These are phyloP conservation scores for Candida smagusa DNA, from an alignment of 1,139 yeast species.

Conservation along the genomic window DNA sequence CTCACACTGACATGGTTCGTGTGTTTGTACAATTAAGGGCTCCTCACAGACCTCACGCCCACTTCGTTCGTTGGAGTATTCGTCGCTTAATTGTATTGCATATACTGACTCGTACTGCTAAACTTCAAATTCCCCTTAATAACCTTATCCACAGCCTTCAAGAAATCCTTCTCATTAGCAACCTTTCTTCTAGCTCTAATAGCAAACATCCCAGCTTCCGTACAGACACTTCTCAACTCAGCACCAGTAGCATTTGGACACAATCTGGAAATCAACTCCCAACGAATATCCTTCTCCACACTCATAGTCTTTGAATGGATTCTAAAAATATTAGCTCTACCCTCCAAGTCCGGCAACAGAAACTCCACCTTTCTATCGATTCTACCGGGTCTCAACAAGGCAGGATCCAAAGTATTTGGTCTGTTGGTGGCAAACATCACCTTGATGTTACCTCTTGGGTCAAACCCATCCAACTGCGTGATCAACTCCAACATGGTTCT, in stretches of 20 bases:
- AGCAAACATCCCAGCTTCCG: conserved; percentile 84
- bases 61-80: too few relatives aligned
- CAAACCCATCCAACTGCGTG: conserved; percentile 96
- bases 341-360: conserved; percentile 93
- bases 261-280: conserved; percentile 95
- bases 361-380: conserved; percentile 97
- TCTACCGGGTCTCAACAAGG: conserved; percentile 95
- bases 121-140: conserved; percentile 97
- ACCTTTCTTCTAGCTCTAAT: conserved; percentile 97
- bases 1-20: too few relatives aligned
- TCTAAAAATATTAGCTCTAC: conserved; percentile 94
- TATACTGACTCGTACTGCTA: conserved; percentile 93
- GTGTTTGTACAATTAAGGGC: too few relatives aligned
- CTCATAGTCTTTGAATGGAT: conserved; percentile 97
- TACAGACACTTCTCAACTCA: conserved; percentile 53
- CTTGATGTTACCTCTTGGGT: conserved; percentile 96
- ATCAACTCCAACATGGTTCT: conserved; percentile 98
- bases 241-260: conserved; percentile 99
- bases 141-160: conserved; percentile 96
- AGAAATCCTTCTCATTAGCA: conserved; percentile 94
- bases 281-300: conserved; percentile 92
- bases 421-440: conserved; percentile 99
- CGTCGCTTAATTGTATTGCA: conserved; percentile 87
- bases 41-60: too few relatives aligned
- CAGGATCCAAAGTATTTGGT: conserved; percentile 97